Percentiles rank a stretch among this genome's conserved stretches.
Conservation (phyloP, 2,329 filamentous ascomycete species). For the Calonectria henricotiae region DNA sequence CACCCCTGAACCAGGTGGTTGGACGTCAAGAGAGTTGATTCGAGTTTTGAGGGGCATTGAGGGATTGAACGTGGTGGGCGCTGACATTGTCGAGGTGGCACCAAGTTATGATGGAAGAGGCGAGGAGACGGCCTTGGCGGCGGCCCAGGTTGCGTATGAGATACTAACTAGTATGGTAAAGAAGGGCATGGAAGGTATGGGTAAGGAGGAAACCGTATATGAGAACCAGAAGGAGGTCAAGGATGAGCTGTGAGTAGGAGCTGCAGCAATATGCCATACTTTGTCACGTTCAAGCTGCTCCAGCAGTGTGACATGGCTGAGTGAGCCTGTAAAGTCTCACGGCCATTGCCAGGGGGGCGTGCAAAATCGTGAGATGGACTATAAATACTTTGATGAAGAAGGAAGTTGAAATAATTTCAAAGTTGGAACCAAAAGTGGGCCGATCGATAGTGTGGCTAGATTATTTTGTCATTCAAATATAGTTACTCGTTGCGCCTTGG, state of each 20-base stretch:
- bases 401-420: too few species aligned
- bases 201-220: not conserved
- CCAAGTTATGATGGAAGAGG: slow-evolving; percentile 85
- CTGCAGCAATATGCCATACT: too few species aligned
- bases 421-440: too few species aligned
- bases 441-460: too few species aligned
- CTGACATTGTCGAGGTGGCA: slow-evolving; percentile 88
- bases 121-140: slow-evolving; percentile 84
- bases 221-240: not conserved
- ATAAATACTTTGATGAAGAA: too few species aligned
- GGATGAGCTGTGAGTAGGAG: not conserved
- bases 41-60: slow-evolving; percentile 84
- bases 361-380: too few species aligned
- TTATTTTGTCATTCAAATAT: too few species aligned
- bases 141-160: slow-evolving; percentile 86
- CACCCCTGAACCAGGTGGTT: slow-evolving; percentile 87
- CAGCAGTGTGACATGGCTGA: slow-evolving; percentile 28
- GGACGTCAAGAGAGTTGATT: slow-evolving; percentile 88
- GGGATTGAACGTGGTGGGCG: slow-evolving; percentile 84
- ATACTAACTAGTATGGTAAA: slow-evolving; percentile 69
- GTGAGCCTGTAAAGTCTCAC: too few species aligned
- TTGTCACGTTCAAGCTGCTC: too few species aligned
- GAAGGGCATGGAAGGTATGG: not conserved
- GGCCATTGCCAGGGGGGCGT: too few species aligned
- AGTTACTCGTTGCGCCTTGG: too few species aligned